phyloP scores from a whole-genome alignment of 1,284 basidiomycete genomes.

The Sanghuangporus baumii region DNA sequence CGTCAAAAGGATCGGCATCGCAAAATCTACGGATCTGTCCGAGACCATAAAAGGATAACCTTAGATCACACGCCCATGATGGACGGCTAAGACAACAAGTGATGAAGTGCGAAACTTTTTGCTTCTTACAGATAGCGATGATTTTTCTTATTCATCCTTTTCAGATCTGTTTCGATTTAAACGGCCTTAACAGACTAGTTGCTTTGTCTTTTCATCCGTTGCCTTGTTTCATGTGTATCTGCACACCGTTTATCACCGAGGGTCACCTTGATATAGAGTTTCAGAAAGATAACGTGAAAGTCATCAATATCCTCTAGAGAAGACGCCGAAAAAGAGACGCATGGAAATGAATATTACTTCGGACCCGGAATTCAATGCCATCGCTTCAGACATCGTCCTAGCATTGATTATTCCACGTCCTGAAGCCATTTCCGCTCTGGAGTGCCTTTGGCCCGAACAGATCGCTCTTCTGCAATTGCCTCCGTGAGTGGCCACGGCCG shows the following conservation, averaged over 20 bases:
- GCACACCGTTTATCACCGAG: not conserved
- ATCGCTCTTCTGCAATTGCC: not conserved
- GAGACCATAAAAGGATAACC: not conserved
- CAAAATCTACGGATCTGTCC: not conserved
- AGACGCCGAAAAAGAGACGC: too few species aligned
- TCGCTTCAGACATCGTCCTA: not conserved
- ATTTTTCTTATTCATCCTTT: not conserved
- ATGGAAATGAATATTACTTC: too few species aligned
- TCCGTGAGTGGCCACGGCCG: not conserved
- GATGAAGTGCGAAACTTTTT: not conserved
- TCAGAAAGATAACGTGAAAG: not conserved
- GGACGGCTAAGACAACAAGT: not conserved
- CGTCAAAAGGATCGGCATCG: not conserved
- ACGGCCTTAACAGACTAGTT: not conserved
- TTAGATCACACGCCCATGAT: not conserved
- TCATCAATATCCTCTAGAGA: too few species aligned
- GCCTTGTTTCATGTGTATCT: not conserved
- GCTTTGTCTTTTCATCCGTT: not conserved
- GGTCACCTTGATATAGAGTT: not conserved
- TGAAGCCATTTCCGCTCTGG: not conserved
- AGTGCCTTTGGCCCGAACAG: not conserved
- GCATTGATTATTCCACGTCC: not conserved
- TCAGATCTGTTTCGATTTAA: not conserved
- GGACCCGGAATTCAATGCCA: too few species aligned
- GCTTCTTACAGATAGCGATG: not conserved